These are phyloP conservation scores for Bidens hawaiensis DNA, from an alignment of 140 eudicot species.

Conservation along the genomic window DNA sequence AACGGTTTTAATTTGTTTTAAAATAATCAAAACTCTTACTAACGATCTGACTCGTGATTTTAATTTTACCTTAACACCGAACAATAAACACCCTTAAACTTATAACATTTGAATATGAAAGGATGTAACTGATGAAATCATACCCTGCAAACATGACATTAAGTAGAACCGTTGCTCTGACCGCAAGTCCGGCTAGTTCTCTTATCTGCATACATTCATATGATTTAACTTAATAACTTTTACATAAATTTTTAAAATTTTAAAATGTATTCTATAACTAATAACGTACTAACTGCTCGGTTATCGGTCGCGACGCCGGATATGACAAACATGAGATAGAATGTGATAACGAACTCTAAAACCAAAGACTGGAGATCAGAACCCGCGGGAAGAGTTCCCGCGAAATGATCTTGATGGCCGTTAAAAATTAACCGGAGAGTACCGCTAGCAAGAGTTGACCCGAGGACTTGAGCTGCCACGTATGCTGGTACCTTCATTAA, in stretches of 20 bases:
- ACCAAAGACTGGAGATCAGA: conserved; percentile 60
- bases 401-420: conserved; percentile 56
- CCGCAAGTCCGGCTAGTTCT: conserved; percentile 87
- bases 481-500: conserved; percentile 65
- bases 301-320: conserved; percentile 85
- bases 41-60: too few species aligned
- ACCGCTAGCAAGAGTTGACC: conserved; percentile 71
- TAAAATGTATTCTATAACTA: too few species aligned
- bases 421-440: conserved; percentile 63
- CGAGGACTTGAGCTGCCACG: conserved; percentile 59
- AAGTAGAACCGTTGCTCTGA: conserved; percentile 76
- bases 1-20: too few species aligned
- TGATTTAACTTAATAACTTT: not conserved
- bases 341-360: conserved; percentile 73
- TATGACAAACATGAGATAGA: conserved; percentile 84
- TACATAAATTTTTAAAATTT: not conserved
- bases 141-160: conserved; percentile 88
- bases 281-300: conserved; percentile 64
- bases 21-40: too few species aligned
- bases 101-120: too few species aligned
- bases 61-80: too few species aligned
- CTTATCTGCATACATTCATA: conserved; percentile 54
- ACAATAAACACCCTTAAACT: too few species aligned
- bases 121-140: not conserved
- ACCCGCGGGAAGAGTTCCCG: conserved; percentile 68